These are phyloP conservation scores for Periconia sp. DNA, from an alignment of 2,329 filamentous ascomycete species.

Conservation along the genomic window DNA sequence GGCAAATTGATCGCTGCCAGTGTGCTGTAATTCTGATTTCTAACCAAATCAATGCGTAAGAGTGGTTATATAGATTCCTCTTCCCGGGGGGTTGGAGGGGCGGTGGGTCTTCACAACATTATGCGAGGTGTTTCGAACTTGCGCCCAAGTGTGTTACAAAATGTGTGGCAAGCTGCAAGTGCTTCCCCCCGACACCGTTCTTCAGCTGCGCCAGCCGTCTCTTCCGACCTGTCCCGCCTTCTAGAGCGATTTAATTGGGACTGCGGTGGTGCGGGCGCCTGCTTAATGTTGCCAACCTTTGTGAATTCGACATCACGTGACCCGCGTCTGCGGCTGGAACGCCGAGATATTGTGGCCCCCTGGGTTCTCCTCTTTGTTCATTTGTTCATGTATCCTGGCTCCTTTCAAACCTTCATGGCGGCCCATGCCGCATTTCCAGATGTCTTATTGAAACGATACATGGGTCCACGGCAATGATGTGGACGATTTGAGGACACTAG, in stretches of 20 bases:
- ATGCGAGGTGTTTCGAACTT: slow-evolving; percentile 22
- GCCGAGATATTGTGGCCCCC: too few relatives aligned
- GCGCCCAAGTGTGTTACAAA: slow-evolving; percentile 16
- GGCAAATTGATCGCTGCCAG: neutral
- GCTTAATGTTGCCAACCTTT: too few relatives aligned
- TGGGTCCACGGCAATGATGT: too few relatives aligned
- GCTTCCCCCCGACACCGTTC: neutral
- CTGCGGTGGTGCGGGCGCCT: neutral
- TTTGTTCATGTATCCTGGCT: too few relatives aligned
- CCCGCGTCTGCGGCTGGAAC: neutral
- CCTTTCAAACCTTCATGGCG: too few relatives aligned
- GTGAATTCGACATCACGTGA: slow-evolving; percentile 4
- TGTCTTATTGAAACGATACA: too few relatives aligned
- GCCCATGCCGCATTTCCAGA: too few relatives aligned
- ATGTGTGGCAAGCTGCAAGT: slow-evolving; percentile 1
- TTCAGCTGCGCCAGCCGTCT: neutral
- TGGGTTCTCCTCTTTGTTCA: too few relatives aligned
- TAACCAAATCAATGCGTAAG: neutral
- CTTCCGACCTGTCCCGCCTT: neutral
- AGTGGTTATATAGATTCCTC: neutral
- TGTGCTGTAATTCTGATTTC: neutral
- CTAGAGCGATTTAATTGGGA: neutral
- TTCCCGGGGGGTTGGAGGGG: neutral
- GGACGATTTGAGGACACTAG: neutral
- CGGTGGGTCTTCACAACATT: slow-evolving; percentile 1